A percentile compares a stretch with the other conserved stretches of the same genome.
These are phyloP conservation scores for Simplicillium sp. DNA, from an alignment of 2,329 filamentous ascomycete genomes.

Conservation along the genomic window DNA sequence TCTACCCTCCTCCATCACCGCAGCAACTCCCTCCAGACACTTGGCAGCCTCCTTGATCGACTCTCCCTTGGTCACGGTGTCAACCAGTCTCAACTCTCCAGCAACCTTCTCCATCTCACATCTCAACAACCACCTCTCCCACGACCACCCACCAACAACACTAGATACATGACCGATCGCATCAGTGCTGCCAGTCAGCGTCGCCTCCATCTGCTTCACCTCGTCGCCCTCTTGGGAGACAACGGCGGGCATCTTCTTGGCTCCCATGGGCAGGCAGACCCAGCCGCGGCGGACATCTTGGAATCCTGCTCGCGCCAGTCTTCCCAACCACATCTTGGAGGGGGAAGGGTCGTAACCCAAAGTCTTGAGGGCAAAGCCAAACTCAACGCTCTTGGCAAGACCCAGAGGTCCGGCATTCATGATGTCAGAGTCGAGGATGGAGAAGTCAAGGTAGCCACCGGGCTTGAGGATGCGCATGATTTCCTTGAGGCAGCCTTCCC, in stretches of 20 bases:
- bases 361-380: slow-evolving; percentile 80
- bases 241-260: slow-evolving; percentile 26
- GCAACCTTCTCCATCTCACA: slow-evolving; percentile 72
- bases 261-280: slow-evolving; percentile 79
- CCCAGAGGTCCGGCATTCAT: slow-evolving; percentile 73
- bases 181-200: slow-evolving; percentile 57
- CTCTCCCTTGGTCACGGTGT: slow-evolving; percentile 40
- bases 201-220: slow-evolving; percentile 50
- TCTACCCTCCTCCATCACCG: slow-evolving; percentile 55
- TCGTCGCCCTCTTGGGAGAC: slow-evolving; percentile 28
- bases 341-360: slow-evolving; percentile 82
- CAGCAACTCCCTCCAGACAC: slow-evolving; percentile 50
- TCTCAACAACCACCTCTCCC: slow-evolving; percentile 93
- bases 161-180: slow-evolving; percentile 69
- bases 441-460: slow-evolving; percentile 86
- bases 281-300: slow-evolving; percentile 73
- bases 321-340: slow-evolving; percentile 69
- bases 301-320: slow-evolving; percentile 69
- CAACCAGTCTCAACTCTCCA: slow-evolving; percentile 50
- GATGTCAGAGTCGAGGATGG: slow-evolving; percentile 81
- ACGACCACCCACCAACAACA: slow-evolving; percentile 77
- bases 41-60: slow-evolving; percentile 47
- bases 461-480: slow-evolving; percentile 89
- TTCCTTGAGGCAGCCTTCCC: slow-evolving; percentile 75
- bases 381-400: slow-evolving; percentile 80